These are phyloP conservation scores for Musa balbisiana DNA, from an alignment of 202 grass and related monocot species.

Conservation along the genomic window DNA sequence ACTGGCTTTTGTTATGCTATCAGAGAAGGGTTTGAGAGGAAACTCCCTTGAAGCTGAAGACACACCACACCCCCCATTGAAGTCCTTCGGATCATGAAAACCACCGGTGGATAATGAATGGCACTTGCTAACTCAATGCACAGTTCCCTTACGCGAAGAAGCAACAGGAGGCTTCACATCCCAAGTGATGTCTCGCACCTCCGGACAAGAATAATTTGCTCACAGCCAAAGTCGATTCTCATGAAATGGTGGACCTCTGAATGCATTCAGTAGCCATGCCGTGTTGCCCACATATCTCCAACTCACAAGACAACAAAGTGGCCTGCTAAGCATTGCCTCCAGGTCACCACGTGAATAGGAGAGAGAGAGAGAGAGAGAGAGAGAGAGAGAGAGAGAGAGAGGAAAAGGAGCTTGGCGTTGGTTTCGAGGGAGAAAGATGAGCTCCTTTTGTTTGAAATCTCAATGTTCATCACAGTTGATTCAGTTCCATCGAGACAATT, in stretches of 20 bases:
- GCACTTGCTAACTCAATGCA: too few species aligned
- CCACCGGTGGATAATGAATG: too few species aligned
- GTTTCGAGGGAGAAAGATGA: background rate
- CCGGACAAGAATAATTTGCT: background rate
- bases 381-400: background rate
- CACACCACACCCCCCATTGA: too few species aligned
- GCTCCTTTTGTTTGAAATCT: slow-evolving; percentile 1
- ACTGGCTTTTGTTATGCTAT: too few species aligned
- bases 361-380: background rate
- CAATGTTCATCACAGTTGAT: background rate
- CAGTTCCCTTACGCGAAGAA: too few species aligned
- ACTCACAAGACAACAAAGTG: background rate
- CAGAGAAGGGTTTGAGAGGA: too few species aligned
- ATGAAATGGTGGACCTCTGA: background rate
- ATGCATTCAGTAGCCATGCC: background rate
- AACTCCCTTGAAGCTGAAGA: too few species aligned
- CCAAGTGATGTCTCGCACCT: background rate
- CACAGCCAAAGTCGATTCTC: background rate
- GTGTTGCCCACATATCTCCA: background rate
- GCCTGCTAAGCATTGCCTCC: background rate
- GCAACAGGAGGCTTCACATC: too few species aligned
- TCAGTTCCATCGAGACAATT: background rate
- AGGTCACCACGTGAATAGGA: slow-evolving; percentile 7
- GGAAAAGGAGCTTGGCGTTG: background rate
- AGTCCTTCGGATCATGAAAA: too few species aligned